A percentile compares a stretch with the other conserved stretches of the same genome.
These are phyloP conservation scores for Alternaria gaisen DNA, from an alignment of 2,329 filamentous ascomycete species.

Conservation along the genomic window DNA sequence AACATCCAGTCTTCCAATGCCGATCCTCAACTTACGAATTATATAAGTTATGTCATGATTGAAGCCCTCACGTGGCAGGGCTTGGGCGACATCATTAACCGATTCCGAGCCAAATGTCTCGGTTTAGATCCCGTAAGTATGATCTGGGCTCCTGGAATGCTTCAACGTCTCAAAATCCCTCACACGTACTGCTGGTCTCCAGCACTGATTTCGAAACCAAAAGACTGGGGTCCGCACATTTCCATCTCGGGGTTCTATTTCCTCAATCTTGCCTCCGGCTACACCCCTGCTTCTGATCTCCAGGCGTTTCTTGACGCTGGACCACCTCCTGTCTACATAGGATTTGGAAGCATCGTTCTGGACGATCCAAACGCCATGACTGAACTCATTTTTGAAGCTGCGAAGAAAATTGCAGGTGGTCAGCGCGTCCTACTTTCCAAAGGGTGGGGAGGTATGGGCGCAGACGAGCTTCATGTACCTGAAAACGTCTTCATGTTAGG, in stretches of 20 bases:
- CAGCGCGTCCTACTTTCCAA: conserved; percentile 63
- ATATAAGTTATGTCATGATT: conserved; percentile 57
- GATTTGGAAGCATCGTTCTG: conserved; percentile 66
- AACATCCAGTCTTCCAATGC: conserved; percentile 52
- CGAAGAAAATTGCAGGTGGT: conserved; percentile 33
- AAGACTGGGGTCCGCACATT: conserved; percentile 24
- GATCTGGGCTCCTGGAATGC: conserved; percentile 49
- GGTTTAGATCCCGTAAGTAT: conserved; percentile 52
- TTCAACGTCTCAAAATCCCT: conserved; percentile 51
- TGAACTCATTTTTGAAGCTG: conserved; percentile 57
- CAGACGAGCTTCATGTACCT: background rate
- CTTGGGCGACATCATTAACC: conserved; percentile 58
- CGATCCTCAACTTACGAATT: conserved; percentile 52
- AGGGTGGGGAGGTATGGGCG: conserved; percentile 40
- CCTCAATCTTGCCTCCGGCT: conserved; percentile 44
- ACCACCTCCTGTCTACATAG: conserved; percentile 63
- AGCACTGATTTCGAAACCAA: conserved; percentile 35
- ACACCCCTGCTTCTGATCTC: conserved; percentile 53
- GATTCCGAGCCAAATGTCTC: conserved; percentile 48
- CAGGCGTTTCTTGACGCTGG: conserved; percentile 58
- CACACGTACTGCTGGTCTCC: conserved; percentile 59
- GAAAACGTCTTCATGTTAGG: conserved; percentile 61
- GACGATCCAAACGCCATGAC: conserved; percentile 59
- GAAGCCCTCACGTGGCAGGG: conserved; percentile 62
- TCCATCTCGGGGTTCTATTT: conserved; percentile 59